Percentiles rank a stretch among this genome's conserved stretches.
Evolutionary conservation across 148 eudicot species (phyloP).

Genomic region (Vaccinium macrocarpon): DNA sequence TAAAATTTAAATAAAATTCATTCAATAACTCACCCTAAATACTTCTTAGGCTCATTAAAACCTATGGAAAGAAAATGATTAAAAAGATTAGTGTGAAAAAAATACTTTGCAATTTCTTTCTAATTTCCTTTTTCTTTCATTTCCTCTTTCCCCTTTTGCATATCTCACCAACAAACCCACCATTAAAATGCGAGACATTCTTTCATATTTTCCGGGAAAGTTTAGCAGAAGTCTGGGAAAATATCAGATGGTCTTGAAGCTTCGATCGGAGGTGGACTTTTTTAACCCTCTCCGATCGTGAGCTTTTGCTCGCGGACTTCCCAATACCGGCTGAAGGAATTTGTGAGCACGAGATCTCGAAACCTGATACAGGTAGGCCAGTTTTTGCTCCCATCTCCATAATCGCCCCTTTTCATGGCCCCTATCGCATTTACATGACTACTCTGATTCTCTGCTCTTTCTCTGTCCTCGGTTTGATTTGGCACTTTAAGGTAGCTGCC

Average conservation of each 20-base stretch:
- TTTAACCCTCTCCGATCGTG: conserved; percentile 5
- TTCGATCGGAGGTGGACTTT: conserved; percentile 11
- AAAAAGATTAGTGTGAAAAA: too few species aligned
- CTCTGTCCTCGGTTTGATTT: conserved; percentile 2
- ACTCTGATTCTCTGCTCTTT: background rate
- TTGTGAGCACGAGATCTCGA: conserved; percentile 33
- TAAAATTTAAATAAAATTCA: too few species aligned
- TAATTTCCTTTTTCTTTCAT: too few species aligned
- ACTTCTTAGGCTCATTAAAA: too few species aligned
- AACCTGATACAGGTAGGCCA: conserved; percentile 19
- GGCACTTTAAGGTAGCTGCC: background rate
- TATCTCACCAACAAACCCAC: too few species aligned
- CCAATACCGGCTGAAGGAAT: background rate
- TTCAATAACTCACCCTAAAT: too few species aligned
- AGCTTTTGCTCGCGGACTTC: conserved; percentile 8
- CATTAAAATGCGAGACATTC: background rate
- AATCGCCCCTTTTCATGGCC: background rate
- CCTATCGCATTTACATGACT: background rate
- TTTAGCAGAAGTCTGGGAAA: conserved; percentile 1
- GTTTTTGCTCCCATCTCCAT: background rate
- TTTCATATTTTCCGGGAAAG: background rate
- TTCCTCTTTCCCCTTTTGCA: too few species aligned
- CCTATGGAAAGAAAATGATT: too few species aligned
- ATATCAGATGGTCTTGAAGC: background rate
- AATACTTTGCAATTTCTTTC: too few species aligned